Evolutionary conservation across 352 stramenopile species (phyloP).

Genomic region (Pythium apleroticum): DNA sequence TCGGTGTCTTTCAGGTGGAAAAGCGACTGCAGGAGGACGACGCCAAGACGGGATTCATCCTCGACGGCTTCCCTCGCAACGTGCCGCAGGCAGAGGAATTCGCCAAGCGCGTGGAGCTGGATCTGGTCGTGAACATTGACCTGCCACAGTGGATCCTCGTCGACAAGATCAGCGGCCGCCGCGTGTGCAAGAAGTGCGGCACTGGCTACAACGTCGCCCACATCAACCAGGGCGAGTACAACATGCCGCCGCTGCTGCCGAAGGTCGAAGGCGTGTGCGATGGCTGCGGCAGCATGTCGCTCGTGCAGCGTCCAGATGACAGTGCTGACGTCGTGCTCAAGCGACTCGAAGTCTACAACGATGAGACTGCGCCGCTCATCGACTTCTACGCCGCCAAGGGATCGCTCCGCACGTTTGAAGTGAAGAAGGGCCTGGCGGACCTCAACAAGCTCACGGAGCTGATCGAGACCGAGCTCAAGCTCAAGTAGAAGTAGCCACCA

Average conservation of each 20-base stretch:
- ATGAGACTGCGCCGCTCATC: constrained; percentile 85
- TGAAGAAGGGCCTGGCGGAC: constrained; percentile 84
- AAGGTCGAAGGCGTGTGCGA: constrained; percentile 82
- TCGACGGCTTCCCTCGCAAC: constrained; percentile 90
- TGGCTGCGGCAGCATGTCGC: constrained; percentile 64
- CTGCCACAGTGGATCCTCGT: constrained; percentile 86
- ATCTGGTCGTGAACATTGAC: constrained; percentile 89
- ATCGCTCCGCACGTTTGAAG: constrained; percentile 78
- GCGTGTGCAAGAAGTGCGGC: constrained; percentile 82
- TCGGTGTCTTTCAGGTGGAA: constrained; percentile 43
- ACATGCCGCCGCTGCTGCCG: constrained; percentile 90
- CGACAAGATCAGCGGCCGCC: constrained; percentile 88
- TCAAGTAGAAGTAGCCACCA: constrained; percentile 32
- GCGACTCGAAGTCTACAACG: constrained; percentile 87
- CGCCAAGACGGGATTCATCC: constrained; percentile 78
- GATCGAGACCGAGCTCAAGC: constrained; percentile 59
- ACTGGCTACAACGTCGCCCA: constrained; percentile 87
- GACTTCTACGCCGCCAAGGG: constrained; percentile 83
- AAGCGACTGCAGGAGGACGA: constrained; percentile 70
- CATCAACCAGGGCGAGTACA: constrained; percentile 85
- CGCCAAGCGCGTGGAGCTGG: constrained; percentile 68
- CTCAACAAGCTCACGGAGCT: constrained; percentile 73
- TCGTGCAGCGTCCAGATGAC: constrained; percentile 86
- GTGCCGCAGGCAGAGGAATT: constrained; percentile 87
- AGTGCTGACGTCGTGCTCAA: constrained; percentile 76